A percentile compares a stretch with the other conserved stretches of the same genome.
Evolutionary conservation across 2,329 filamentous ascomycete species (phyloP).

Genomic region (Fusarium armeniacum): DNA sequence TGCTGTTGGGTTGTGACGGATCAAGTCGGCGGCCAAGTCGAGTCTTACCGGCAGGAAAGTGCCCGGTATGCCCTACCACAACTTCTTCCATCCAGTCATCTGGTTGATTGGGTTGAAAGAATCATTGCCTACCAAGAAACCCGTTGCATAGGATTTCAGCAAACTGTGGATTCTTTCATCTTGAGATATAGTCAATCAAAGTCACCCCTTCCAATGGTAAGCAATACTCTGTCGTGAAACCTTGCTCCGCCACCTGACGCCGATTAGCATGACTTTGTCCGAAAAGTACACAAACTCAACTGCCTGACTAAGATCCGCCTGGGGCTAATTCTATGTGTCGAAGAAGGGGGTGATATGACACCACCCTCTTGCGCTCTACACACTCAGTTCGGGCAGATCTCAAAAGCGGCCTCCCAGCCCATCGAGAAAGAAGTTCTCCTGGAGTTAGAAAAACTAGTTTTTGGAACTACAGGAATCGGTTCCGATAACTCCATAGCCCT

Average conservation of each 20-base stretch:
- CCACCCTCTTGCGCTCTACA: slow-evolving; percentile 50
- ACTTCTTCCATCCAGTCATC: slow-evolving; percentile 41
- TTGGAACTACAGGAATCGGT: slow-evolving; percentile 45
- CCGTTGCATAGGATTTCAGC: slow-evolving; percentile 48
- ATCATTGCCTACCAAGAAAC: slow-evolving; percentile 46
- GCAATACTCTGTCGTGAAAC: neutral
- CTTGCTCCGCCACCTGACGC: slow-evolving; percentile 11
- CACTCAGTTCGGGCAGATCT: slow-evolving; percentile 51
- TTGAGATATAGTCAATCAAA: slow-evolving; percentile 47
- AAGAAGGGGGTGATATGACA: slow-evolving; percentile 44
- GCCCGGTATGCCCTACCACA: slow-evolving; percentile 48
- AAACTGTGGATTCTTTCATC: slow-evolving; percentile 49
- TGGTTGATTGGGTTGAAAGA: slow-evolving; percentile 48
- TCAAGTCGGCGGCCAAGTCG: slow-evolving; percentile 47
- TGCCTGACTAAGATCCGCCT: slow-evolving; percentile 49
- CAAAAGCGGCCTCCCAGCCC: slow-evolving; percentile 48
- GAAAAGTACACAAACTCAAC: slow-evolving; percentile 48
- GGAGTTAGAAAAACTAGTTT: slow-evolving; percentile 48
- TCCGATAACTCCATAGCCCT: slow-evolving; percentile 47
- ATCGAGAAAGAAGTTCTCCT: slow-evolving; percentile 48
- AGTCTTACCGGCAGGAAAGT: slow-evolving; percentile 48
- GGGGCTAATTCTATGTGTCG: slow-evolving; percentile 47
- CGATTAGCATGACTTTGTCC: slow-evolving; percentile 44
- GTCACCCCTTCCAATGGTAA: slow-evolving; percentile 46
- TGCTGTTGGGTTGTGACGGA: slow-evolving; percentile 51